Evolutionary conservation across 2,329 filamentous ascomycete genomes (phyloP).

Genomic region (Xylariaceae sp.): DNA sequence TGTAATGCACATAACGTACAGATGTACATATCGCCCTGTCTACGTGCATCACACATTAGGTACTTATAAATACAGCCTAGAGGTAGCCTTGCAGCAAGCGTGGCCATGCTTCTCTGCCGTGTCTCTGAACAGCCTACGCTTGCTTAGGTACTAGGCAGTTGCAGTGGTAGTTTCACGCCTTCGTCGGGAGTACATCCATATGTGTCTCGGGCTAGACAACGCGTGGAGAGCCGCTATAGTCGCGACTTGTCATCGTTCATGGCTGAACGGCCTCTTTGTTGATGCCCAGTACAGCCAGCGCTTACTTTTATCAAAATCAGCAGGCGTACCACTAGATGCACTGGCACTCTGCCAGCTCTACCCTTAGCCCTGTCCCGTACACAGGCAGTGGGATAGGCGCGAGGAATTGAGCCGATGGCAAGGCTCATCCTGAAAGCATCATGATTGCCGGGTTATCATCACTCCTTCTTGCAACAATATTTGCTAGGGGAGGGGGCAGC

Average conservation of each 20-base stretch:
- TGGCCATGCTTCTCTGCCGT: not conserved
- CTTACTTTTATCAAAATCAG: constrained; percentile 20
- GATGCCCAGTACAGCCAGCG: too few species aligned
- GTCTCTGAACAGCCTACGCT: constrained; percentile 3
- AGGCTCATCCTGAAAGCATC: not conserved
- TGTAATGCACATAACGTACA: too few species aligned
- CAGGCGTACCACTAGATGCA: not conserved
- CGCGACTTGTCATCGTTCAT: too few species aligned
- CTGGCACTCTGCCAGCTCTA: too few species aligned
- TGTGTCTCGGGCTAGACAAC: constrained; percentile 6
- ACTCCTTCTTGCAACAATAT: constrained; percentile 10
- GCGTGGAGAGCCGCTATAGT: not conserved
- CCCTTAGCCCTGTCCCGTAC: too few species aligned
- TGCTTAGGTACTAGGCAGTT: not conserved
- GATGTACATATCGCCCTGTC: too few species aligned
- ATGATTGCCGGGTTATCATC: constrained; percentile 20
- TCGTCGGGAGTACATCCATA: not conserved
- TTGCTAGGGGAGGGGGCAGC: constrained; percentile 7
- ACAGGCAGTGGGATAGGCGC: constrained; percentile 3
- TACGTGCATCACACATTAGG: too few species aligned
- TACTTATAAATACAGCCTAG: too few species aligned
- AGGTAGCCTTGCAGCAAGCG: constrained; percentile 9
- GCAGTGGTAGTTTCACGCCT: constrained; percentile 2
- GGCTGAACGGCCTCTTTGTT: too few species aligned
- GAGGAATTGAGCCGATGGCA: constrained; percentile 14